Conservation (phyloP, 2,329 filamentous ascomycete species). For the Colletotrichum agaves region DNA sequence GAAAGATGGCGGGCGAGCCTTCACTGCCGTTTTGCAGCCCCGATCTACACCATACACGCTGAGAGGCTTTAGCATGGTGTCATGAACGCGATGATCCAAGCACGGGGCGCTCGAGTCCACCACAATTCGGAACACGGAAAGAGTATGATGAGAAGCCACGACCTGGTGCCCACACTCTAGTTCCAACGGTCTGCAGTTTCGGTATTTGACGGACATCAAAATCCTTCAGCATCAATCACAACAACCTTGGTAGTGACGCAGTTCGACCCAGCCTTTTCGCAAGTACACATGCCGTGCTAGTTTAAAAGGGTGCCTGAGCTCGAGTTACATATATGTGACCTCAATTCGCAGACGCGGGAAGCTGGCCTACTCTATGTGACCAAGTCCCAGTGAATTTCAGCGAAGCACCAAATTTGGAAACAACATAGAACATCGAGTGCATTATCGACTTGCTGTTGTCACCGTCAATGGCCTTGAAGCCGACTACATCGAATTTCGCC, state of each 20-base stretch:
- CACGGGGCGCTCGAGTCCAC: not conserved
- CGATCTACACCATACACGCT: slow-evolving; percentile 8
- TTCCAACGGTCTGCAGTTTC: not conserved
- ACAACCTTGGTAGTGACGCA: not conserved
- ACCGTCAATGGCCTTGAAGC: not conserved
- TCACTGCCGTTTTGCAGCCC: slow-evolving; percentile 23
- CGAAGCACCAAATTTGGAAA: slow-evolving; percentile 24
- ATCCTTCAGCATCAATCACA: not conserved
- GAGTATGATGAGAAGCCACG: not conserved
- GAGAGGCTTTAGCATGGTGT: not conserved
- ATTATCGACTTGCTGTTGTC: not conserved
- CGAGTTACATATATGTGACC: slow-evolving; percentile 20
- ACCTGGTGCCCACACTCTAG: not conserved
- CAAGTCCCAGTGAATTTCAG: slow-evolving; percentile 4
- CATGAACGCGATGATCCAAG: not conserved
- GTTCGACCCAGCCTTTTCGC: not conserved
- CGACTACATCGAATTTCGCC: slow-evolving; percentile 8
- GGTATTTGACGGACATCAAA: not conserved
- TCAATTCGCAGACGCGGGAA: slow-evolving; percentile 13
- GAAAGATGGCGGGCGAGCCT: slow-evolving; percentile 14
- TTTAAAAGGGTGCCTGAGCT: not conserved
- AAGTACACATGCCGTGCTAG: not conserved
- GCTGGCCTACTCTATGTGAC: slow-evolving; percentile 8
- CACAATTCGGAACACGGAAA: too few relatives aligned
- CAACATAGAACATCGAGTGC: slow-evolving; percentile 12